phyloP scores from a whole-genome alignment of 441 rosid genomes.

The Erodium moschatum region DNA sequence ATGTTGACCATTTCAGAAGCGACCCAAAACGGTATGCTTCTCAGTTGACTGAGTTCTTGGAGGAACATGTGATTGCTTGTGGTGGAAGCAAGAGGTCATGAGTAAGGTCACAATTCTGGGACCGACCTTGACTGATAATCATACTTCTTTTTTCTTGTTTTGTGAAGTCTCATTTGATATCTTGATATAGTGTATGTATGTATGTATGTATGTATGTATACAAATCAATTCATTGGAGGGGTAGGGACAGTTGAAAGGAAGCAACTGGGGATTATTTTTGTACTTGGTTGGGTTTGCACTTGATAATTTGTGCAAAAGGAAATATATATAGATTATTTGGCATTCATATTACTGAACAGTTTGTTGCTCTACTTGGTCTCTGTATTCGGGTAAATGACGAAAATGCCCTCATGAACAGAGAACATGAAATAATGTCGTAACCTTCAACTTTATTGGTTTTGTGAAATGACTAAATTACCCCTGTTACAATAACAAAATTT shows the following conservation, averaged over 20 bases:
- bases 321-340: background rate
- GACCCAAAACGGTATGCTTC: constrained; percentile 66
- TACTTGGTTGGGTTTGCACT: background rate
- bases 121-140: constrained; percentile 6
- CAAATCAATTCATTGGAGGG: no score
- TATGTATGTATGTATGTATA: no score
- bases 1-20: constrained; percentile 88
- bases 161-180: background rate
- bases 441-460: no score
- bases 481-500: no score
- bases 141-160: constrained; percentile 3
- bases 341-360: background rate
- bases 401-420: no score
- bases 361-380: no score
- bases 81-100: constrained; percentile 26
- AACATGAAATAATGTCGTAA: no score
- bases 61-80: constrained; percentile 43
- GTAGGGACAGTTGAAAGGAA: background rate
- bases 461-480: no score
- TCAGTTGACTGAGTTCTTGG: constrained; percentile 71
- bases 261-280: background rate
- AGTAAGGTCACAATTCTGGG: background rate
- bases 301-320: background rate
- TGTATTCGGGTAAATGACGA: no score
- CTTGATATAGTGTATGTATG: no score